Evolutionary conservation across 192 early-diverging fungal species (phyloP).

Genomic region (Backusella psychrophila): DNA sequence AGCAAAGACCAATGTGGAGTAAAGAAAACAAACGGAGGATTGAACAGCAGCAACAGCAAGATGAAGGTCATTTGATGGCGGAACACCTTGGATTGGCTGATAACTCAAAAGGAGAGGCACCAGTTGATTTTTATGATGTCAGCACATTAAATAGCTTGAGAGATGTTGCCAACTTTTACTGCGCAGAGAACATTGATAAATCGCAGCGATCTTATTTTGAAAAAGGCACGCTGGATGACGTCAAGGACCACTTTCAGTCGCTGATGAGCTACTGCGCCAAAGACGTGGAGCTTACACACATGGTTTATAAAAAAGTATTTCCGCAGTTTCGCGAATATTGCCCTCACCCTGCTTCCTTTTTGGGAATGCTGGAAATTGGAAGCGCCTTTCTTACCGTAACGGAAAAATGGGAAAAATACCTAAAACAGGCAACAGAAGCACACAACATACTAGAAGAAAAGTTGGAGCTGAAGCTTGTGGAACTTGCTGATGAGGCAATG

Average conservation of each 20-base stretch:
- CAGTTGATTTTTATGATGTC: slow-evolving; percentile 48
- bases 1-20: slow-evolving; percentile 83
- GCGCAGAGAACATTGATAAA: slow-evolving; percentile 67
- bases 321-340: slow-evolving; percentile 76
- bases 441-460: slow-evolving; percentile 50
- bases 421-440: slow-evolving; percentile 54
- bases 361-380: slow-evolving; percentile 87
- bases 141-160: slow-evolving; percentile 75
- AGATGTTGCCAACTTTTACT: slow-evolving; percentile 80
- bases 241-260: slow-evolving; percentile 60
- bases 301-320: slow-evolving; percentile 67
- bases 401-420: slow-evolving; percentile 76
- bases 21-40: slow-evolving; percentile 57
- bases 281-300: slow-evolving; percentile 80
- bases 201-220: slow-evolving; percentile 56
- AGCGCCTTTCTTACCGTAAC: slow-evolving; percentile 80
- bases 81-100: slow-evolving; percentile 31
- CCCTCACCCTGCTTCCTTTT: slow-evolving; percentile 93
- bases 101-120: slow-evolving; percentile 3
- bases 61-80: neutral
- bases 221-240: slow-evolving; percentile 54
- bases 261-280: slow-evolving; percentile 82
- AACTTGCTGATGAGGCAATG: slow-evolving; percentile 40
- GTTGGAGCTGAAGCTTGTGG: slow-evolving; percentile 45
- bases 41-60: neutral